Evolutionary conservation across 352 stramenopile genomes (phyloP).

Genomic region (Elongisporangium anandrum): DNA sequence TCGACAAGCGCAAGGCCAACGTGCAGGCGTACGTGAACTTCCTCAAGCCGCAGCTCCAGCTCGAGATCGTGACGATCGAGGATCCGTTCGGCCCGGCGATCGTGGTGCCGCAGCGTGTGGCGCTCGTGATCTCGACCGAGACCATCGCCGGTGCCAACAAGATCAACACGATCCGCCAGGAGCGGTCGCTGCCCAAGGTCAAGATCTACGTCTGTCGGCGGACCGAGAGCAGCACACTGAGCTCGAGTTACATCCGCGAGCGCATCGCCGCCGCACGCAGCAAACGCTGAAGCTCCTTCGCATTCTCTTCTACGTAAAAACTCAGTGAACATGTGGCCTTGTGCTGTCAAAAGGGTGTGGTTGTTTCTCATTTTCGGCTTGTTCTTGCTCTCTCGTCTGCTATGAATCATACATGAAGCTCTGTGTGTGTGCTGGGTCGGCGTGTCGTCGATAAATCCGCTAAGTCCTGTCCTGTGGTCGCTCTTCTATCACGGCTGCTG

Average conservation of each 20-base stretch:
- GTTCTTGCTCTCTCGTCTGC: no score
- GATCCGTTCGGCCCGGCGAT: slow-evolving; percentile 86
- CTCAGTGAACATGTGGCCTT: neutral
- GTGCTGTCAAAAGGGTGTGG: neutral
- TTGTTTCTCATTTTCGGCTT: neutral
- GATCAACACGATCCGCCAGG: slow-evolving; percentile 75
- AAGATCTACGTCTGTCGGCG: slow-evolving; percentile 76
- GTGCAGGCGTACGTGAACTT: slow-evolving; percentile 60
- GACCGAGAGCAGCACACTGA: slow-evolving; percentile 80
- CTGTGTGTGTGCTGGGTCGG: neutral
- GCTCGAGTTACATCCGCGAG: slow-evolving; percentile 78
- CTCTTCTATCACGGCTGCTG: slow-evolving; percentile 4
- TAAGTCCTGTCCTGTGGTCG: neutral
- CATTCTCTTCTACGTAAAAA: neutral
- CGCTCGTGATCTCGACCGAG: slow-evolving; percentile 85
- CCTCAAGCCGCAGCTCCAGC: slow-evolving; percentile 55
- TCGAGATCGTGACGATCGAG: slow-evolving; percentile 73
- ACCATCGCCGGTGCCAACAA: slow-evolving; percentile 73
- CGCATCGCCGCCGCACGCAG: slow-evolving; percentile 32
- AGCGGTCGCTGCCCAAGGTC: slow-evolving; percentile 51
- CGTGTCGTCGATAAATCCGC: neutral
- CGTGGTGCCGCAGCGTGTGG: slow-evolving; percentile 54
- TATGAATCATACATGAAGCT: neutral
- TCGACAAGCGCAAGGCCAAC: slow-evolving; percentile 46
- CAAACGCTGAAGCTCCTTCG: neutral